phyloP scores from a whole-genome alignment of 352 stramenopile genomes.

The Phytophthora syringae region DNA sequence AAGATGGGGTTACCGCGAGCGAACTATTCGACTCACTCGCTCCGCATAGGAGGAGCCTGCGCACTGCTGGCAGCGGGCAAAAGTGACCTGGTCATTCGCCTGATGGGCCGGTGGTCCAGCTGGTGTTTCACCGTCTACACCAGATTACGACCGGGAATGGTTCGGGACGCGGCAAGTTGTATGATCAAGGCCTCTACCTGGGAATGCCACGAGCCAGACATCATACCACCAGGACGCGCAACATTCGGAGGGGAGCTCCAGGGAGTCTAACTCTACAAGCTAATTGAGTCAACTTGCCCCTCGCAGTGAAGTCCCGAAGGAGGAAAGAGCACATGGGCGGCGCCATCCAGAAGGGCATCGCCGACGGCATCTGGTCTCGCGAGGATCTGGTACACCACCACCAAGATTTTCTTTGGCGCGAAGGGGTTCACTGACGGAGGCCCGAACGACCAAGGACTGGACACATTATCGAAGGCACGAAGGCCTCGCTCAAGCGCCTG shows the following conservation, averaged over 20 bases:
- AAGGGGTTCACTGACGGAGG: background rate
- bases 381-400: background rate
- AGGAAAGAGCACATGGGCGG: background rate
- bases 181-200: slow-evolving; percentile 14
- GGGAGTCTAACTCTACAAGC: background rate
- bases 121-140: slow-evolving; percentile 38
- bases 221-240: background rate
- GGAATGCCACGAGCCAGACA: background rate
- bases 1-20: slow-evolving; percentile 8
- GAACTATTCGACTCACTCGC: slow-evolving; percentile 32
- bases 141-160: slow-evolving; percentile 20
- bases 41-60: slow-evolving; percentile 34
- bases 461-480: background rate
- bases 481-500: too few relatives aligned
- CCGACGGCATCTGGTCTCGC: background rate
- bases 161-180: slow-evolving; percentile 25
- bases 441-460: background rate
- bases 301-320: too few relatives aligned
- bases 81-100: slow-evolving; percentile 31
- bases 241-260: background rate
- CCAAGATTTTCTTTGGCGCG: background rate
- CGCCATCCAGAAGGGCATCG: too few relatives aligned
- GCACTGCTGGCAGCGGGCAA: slow-evolving; percentile 30
- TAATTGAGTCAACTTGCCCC: too few relatives aligned
- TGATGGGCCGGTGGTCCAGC: slow-evolving; percentile 32